A percentile compares a stretch with the other conserved stretches of the same genome.
Conservation (phyloP, 164 flowering plant genomes). For the Annona cherimola region DNA sequence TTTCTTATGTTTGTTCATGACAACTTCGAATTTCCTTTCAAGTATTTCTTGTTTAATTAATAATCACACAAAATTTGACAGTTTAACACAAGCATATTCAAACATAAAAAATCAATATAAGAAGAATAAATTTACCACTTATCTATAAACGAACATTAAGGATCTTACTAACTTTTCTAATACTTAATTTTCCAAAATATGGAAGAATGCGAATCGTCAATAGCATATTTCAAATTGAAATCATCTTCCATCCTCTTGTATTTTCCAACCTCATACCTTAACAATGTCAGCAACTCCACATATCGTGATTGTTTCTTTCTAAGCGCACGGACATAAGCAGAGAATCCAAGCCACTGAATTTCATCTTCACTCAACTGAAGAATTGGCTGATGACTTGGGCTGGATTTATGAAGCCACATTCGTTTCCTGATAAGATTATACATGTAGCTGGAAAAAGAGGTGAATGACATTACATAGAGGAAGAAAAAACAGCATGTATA, state of each 20-base stretch:
- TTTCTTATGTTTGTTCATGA: too few species aligned
- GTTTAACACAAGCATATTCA: too few species aligned
- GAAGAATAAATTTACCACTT: too few species aligned
- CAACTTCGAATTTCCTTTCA: too few species aligned
- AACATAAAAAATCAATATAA: too few species aligned
- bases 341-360: constrained; percentile 77
- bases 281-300: constrained; percentile 35
- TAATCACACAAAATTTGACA: too few species aligned
- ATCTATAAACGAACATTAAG: too few species aligned
- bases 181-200: constrained; percentile 53
- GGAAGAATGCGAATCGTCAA: constrained; percentile 61
- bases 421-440: constrained; percentile 46
- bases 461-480: neutral
- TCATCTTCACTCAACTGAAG: constrained; percentile 45
- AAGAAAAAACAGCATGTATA: neutral
- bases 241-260: constrained; percentile 11
- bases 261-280: constrained; percentile 35
- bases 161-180: constrained; percentile 12
- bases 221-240: constrained; percentile 48
- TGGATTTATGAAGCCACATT: constrained; percentile 27
- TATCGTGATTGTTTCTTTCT: constrained; percentile 63
- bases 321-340: constrained; percentile 56
- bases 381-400: constrained; percentile 31
- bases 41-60: too few species aligned
- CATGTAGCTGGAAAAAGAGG: constrained; percentile 49